Percentiles rank a stretch among this genome's conserved stretches.
Evolutionary conservation across 2,329 filamentous ascomycete genomes (phyloP).

Genomic region (Aspergillus sp.): DNA sequence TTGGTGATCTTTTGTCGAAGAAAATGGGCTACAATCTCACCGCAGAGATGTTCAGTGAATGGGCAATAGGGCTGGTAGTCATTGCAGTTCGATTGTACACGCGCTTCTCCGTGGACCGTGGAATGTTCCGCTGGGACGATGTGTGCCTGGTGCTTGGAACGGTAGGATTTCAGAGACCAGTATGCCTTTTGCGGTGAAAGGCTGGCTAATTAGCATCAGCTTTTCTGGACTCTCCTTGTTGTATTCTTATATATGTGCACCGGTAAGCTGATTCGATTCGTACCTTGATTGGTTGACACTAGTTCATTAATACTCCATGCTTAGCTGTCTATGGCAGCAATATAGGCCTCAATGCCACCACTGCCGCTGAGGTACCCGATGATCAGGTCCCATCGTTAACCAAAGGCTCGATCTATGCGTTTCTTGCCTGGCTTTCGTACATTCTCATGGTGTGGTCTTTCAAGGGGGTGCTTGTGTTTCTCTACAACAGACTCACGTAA

Average conservation of each 20-base stretch:
- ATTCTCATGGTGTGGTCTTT: slow-evolving; percentile 23
- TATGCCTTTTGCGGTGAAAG: neutral
- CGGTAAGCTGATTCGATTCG: slow-evolving; percentile 1
- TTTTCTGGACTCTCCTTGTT: slow-evolving; percentile 22
- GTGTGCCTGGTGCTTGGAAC: slow-evolving; percentile 13
- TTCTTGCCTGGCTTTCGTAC: slow-evolving; percentile 22
- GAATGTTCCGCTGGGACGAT: slow-evolving; percentile 21
- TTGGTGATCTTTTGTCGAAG: neutral
- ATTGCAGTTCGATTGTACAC: slow-evolving; percentile 21
- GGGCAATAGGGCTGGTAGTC: slow-evolving; percentile 20
- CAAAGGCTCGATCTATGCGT: slow-evolving; percentile 18
- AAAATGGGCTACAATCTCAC: slow-evolving; percentile 19
- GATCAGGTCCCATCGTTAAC: neutral
- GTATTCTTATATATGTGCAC: slow-evolving; percentile 19
- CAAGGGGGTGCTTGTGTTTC: slow-evolving; percentile 20
- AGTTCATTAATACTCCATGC: neutral
- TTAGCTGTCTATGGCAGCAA: slow-evolving; percentile 17
- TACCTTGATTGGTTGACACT: neutral
- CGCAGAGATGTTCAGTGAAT: slow-evolving; percentile 24
- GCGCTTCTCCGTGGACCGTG: slow-evolving; percentile 18
- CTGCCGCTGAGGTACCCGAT: slow-evolving; percentile 17
- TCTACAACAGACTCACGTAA: slow-evolving; percentile 22
- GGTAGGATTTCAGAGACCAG: neutral
- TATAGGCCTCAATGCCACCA: slow-evolving; percentile 15
- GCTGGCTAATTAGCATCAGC: slow-evolving; percentile 2